Evolutionary conservation across 306 rosid genomes (phyloP), one percentile per base, ranked within the genome.

Genomic region (Vigna trinervia): DNA sequence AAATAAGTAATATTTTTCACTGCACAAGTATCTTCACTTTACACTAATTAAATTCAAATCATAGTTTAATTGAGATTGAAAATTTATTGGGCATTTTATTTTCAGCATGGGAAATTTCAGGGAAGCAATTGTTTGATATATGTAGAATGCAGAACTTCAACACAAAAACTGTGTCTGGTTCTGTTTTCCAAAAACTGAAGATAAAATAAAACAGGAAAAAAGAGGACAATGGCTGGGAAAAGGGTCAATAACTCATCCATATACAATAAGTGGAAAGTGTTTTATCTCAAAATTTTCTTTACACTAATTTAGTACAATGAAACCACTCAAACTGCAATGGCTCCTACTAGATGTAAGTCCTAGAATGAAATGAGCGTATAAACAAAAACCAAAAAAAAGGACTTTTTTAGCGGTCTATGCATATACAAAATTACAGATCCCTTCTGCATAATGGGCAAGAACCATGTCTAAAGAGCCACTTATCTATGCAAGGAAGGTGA

Each of bases 361-460:
- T 85, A 79, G 65, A 75, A 82, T 78, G 76, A 82, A 79, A 82
- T 82, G 69, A 73, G 72, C 73, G n/a, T 88, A 81, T 82, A 74
- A 85, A 83, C 85, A 92, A 86, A 85, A 68, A 17, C 0, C 62
- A 45, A 4, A 19, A 39, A 51, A 71, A 0, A 22, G 62, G 84
- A 85, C 73, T 43, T 57, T 72, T 76, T 73, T 45, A 34, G 58
- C 71, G 6, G 74, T 23, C 26, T 48, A 67, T 63, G 66, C 80
- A 88, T 30, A 58, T 80, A 82, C 87, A 85, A 83, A 62, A 68
- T 90, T 82, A 92, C 87, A 96, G 88, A 92, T 92, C 99, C 87
- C 99, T 91, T 88, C 99, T 91, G 90, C 99, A 96, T 51, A 96
- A 75, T 47, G 99, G 99, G 83, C 99, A 96, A 84, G 99, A 96